These are phyloP conservation scores for Dryadomyces quercus-mongolicae DNA, from an alignment of 2,329 filamentous ascomycete genomes.

Conservation along the genomic window DNA sequence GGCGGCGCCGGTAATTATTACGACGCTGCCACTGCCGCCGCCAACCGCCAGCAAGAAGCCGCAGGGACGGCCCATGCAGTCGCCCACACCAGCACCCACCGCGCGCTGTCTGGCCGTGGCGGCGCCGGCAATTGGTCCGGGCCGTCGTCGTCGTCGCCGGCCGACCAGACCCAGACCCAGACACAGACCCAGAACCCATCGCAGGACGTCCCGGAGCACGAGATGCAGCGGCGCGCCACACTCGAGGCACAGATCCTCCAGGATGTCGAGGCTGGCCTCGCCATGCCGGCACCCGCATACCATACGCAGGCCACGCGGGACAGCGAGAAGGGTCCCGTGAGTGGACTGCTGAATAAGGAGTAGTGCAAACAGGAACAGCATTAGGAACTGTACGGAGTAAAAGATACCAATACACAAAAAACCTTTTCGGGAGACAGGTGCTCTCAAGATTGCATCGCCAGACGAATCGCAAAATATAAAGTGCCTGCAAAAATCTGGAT, in stretches of 20 bases:
- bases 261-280: conserved; percentile 35
- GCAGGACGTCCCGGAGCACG: conserved; percentile 12
- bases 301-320: conserved; percentile 5
- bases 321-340: neutral
- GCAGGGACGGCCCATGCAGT: conserved; percentile 2
- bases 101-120: conserved; percentile 32
- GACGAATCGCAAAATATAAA: too few relatives aligned
- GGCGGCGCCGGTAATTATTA: conserved; percentile 52
- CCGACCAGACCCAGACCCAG: conserved; percentile 7
- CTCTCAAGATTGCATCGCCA: too few relatives aligned
- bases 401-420: too few relatives aligned
- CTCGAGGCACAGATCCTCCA: conserved; percentile 29
- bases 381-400: too few relatives aligned
- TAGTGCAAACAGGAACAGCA: too few relatives aligned
- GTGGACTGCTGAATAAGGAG: too few relatives aligned
- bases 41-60: conserved; percentile 22
- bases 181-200: conserved; percentile 9
- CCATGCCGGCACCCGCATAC: conserved; percentile 33
- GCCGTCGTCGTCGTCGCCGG: conserved; percentile 13
- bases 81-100: conserved; percentile 17
- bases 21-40: conserved; percentile 16
- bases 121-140: conserved; percentile 44
- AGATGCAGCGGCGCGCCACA: conserved; percentile 21
- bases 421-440: neutral
- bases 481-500: too few relatives aligned